These are phyloP conservation scores for Tetracladium maxilliforme DNA, from an alignment of 2,329 filamentous ascomycete species.

Conservation along the genomic window DNA sequence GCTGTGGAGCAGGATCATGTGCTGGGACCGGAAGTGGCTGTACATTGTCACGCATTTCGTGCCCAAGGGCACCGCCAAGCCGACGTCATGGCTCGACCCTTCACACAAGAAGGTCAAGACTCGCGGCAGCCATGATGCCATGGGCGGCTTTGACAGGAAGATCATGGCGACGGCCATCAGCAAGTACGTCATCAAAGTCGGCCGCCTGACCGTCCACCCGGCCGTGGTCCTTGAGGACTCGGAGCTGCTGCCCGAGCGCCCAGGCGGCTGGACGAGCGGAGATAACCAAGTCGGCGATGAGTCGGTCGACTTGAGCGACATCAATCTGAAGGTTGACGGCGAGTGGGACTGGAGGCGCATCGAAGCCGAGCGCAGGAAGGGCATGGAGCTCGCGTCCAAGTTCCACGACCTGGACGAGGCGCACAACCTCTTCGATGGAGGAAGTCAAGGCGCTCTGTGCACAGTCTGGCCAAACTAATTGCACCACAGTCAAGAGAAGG, in stretches of 20 bases:
- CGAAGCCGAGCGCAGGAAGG: conserved; percentile 37
- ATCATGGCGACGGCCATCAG: conserved; percentile 58
- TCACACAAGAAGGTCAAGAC: too few relatives aligned
- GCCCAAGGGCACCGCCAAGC: conserved; percentile 40
- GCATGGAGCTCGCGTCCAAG: conserved; percentile 37
- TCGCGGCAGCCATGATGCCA: conserved; percentile 1
- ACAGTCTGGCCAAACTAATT: conserved; percentile 28
- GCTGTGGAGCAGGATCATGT: conserved; percentile 55
- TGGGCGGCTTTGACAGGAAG: not conserved
- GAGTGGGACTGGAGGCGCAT: conserved; percentile 44
- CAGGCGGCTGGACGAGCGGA: conserved; percentile 40
- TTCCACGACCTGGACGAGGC: conserved; percentile 42
- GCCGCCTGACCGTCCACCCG: conserved; percentile 71
- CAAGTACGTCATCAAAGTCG: conserved; percentile 76
- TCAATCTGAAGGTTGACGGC: conserved; percentile 7
- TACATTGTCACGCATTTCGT: conserved; percentile 66
- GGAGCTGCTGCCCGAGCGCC: conserved; percentile 59
- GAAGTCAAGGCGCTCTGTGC: conserved; percentile 33
- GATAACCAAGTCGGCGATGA: conserved; percentile 11
- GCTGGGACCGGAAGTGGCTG: conserved; percentile 73
- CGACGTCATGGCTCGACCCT: conserved; percentile 28
- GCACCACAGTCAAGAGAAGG: too few relatives aligned
- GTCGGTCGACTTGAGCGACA: conserved; percentile 19
- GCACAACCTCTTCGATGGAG: conserved; percentile 32
- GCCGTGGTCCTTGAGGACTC: conserved; percentile 58